phyloP scores from a whole-genome alignment of 257 asterid species.

The Ocimum tenuiflorum region DNA sequence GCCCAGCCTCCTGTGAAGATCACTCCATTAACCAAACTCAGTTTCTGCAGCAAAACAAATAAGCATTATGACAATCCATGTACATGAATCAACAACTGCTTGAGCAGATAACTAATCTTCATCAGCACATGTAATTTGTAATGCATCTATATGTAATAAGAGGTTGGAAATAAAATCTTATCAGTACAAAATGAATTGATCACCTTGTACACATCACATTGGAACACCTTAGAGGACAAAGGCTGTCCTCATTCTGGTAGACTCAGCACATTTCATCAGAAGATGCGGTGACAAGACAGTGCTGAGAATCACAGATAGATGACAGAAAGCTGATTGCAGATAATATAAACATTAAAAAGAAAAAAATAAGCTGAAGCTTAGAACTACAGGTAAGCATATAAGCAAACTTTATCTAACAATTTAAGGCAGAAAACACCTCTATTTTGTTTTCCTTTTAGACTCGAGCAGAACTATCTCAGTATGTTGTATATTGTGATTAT shows the following conservation, averaged over 20 bases:
- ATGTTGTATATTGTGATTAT: background rate
- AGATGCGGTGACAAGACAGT: conserved; percentile 12
- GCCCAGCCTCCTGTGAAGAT: conserved; percentile 91
- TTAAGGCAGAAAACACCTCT: background rate
- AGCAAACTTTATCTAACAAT: conserved; percentile 1
- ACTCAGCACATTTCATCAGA: conserved; percentile 29
- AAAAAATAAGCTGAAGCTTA: background rate
- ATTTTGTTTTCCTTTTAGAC: background rate
- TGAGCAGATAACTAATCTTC: background rate
- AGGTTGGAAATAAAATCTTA: background rate
- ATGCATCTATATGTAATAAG: conserved; percentile 10
- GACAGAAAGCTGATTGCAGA: conserved; percentile 12
- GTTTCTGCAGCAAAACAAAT: conserved; percentile 60
- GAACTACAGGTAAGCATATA: conserved; percentile 1
- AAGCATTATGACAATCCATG: background rate
- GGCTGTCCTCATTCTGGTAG: conserved; percentile 29
- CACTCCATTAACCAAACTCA: conserved; percentile 77
- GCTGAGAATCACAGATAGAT: conserved; percentile 26
- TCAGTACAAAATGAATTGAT: conserved; percentile 22
- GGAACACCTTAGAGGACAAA: conserved; percentile 33
- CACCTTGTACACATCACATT: conserved; percentile 25
- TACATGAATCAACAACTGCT: background rate
- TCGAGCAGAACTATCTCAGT: background rate
- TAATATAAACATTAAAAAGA: no score
- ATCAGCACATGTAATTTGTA: background rate